Evolutionary conservation across 352 stramenopile species (phyloP).

Genomic region (Phytophthora megakarya): DNA sequence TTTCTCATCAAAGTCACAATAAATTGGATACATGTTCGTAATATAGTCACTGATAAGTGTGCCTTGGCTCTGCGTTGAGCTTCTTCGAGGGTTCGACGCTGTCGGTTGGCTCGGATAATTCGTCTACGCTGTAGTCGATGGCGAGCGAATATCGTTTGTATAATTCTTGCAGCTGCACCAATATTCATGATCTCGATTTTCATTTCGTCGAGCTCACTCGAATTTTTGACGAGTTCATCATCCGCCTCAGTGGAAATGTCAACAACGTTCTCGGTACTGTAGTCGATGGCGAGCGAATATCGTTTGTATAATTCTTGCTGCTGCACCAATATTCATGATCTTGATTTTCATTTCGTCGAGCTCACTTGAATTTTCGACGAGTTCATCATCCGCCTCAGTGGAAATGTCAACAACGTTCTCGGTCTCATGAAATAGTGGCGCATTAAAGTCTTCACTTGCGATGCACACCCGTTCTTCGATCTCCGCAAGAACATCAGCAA

Average conservation of each 20-base stretch:
- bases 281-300: slow-evolving; percentile 20
- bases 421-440: not conserved
- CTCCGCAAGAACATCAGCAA: slow-evolving; percentile 28
- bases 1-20: slow-evolving; percentile 41
- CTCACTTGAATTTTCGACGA: not conserved
- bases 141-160: slow-evolving; percentile 35
- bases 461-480: slow-evolving; percentile 37
- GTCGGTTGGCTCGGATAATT: slow-evolving; percentile 11
- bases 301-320: slow-evolving; percentile 47
- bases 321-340: slow-evolving; percentile 30
- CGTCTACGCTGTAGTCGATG: slow-evolving; percentile 20
- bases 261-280: no score
- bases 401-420: not conserved
- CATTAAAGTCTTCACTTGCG: slow-evolving; percentile 42
- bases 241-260: not conserved
- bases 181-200: slow-evolving; percentile 26
- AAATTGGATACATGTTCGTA: slow-evolving; percentile 41
- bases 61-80: slow-evolving; percentile 26
- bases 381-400: not conserved
- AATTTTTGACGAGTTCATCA: not conserved
- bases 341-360: slow-evolving; percentile 6
- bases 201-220: not conserved
- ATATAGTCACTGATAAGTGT: slow-evolving; percentile 13
- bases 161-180: slow-evolving; percentile 41
- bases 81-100: slow-evolving; percentile 20